Base-by-base conservation (phyloP, 371 early-diverging fungal genomes). In the Gilbertella persicaria region DNA sequence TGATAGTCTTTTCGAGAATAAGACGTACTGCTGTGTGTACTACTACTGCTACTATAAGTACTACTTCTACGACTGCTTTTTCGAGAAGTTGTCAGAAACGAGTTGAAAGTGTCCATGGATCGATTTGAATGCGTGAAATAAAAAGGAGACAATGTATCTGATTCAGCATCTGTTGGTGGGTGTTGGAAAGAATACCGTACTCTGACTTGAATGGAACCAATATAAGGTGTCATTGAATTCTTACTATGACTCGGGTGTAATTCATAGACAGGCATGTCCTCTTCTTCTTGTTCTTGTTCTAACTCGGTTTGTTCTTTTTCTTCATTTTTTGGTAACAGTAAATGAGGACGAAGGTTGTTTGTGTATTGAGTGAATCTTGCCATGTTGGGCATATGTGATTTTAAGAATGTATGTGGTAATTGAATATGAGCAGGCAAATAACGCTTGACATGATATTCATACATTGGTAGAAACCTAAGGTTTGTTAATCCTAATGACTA, bases 181-280 rank as follows among this genome's bases (percentile, higher is more conserved):
- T 53, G 55, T 33, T 74, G 78, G 41, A 66, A 78, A 3, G 53
- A 40, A 44, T 78, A 78, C 2, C 78, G 68, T 0, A 78, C 59
- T 40, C 78, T 66, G 12, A 78, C 68, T 50, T 70, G 77, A 38
- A 76, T 62, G 0, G 77, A 76, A 1, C 77, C 77, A 38, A 76
- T 68, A 39, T 60, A 63, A 1, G 73, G 73, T 10, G 71, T 72
- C 73, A 70, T 73, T 23, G 77, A 72, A 28, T 75, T 62, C 44
- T 62, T 69, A 44, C 66, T 62, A 48, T 75, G 70, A 45, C 72
- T 70, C n/a, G 73, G 64, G 43, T 72, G 68, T 4, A 53, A 41
- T 45, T 66, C 46, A 33, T 62, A 50, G 14, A 58, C 45, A 4
- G 53, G 57, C 0, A 56, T 19, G 12, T 49, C 43, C 10, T 44